Base-by-base conservation (phyloP, 2,329 filamentous ascomycete genomes). In the Penicillium sp. region DNA sequence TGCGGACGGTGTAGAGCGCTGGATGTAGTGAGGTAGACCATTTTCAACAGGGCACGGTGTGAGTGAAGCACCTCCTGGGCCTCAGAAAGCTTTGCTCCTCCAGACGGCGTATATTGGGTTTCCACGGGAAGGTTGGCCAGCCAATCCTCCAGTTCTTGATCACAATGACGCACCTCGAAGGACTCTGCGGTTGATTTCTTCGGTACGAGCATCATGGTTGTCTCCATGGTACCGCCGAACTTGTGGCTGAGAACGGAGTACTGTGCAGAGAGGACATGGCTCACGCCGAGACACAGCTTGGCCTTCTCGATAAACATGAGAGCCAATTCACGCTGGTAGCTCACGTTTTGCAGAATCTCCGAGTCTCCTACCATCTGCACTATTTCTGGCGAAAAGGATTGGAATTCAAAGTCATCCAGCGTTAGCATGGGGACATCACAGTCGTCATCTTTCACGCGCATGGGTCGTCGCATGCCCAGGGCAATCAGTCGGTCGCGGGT, bases 401-500 rank as follows among this genome's bases (percentile, higher is more conserved):
- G 79, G 58, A 90, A 85, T 64, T 96, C 91, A 65, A 97, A 97
- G 67, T 97, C 93, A 59, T 84, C 80, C 61, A 94, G 78, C 12
- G 84, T 85, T 44, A 97, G 80, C 90, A 96, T 94, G 1, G 92
- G 90, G 24, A 97, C 91, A 67, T 97, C 90, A 68, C 90, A 96
- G 69, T 97, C 92, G 64, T 94, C 90, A 54, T 91, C 87, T 78
- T 95, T 95, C 72, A 97, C 95, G 46, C 92, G 83, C 32, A 91
- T 96, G 4, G 92, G 92, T 47, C 93, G 85, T 50, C 93, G 85
- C 92, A 97, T 97, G 49, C 93, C 93, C 10, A 97, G 78, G 2
- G 93, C 93, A 57, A 97, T 91, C 34, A 97, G 81, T 42, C 92
- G 88, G 72, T 97, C 93, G 48, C 92, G 87, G 85, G 96, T 96